Base-by-base conservation (phyloP, 2,329 filamentous ascomycete species). In the Leptographium lundbergii region DNA sequence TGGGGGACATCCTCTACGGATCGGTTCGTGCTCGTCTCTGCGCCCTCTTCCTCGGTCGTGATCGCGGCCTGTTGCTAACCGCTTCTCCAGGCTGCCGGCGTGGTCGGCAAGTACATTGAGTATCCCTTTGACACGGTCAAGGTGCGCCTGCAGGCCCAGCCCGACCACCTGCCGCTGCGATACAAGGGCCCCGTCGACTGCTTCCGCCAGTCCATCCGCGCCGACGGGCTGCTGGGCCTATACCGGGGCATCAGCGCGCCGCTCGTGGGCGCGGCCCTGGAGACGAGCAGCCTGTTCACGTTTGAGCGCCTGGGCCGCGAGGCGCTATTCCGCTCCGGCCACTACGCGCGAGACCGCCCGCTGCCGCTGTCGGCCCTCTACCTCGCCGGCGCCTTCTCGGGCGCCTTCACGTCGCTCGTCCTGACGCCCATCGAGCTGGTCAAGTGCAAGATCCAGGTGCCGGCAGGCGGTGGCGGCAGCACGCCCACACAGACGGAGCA, bases 51-150 rank as follows among this genome's bases (percentile, higher is more conserved):
- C n/a, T 27, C n/a, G 45, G 3, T 4, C 11, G 29, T 19, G 19
- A 13, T 32, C 24, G n/a, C 10, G 6, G 19, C 32, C 48, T 51
- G 17, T n/a, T 52, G 34, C 65, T 68, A 61, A 66, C 60, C 13
- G 25, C 24, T 9, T 36, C 13, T 39, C 13, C 1, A 91, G 88
- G 72, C 82, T 61, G 91, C 92, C 59, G 94, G 94, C 61, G 83
- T 95, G 61, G 85, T 89, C 42, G 92, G 92, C 63, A 99, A 97
- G 76, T 89, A 92, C 71, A 92, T 99, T 69, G 94, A 99, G 72
- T 99, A 96, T 71, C 94, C 94, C 27, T 99, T 99, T 74, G 94
- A 99, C 74, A 99, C 94, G 0, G 86, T 99, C 71, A 99, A 99
- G 75, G 94, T 99, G 61, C 88, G 94, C 48, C 82, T 99, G 13